Conservation (phyloP, 371 early-diverging fungal genomes). For the Haplosporangium sp. region DNA sequence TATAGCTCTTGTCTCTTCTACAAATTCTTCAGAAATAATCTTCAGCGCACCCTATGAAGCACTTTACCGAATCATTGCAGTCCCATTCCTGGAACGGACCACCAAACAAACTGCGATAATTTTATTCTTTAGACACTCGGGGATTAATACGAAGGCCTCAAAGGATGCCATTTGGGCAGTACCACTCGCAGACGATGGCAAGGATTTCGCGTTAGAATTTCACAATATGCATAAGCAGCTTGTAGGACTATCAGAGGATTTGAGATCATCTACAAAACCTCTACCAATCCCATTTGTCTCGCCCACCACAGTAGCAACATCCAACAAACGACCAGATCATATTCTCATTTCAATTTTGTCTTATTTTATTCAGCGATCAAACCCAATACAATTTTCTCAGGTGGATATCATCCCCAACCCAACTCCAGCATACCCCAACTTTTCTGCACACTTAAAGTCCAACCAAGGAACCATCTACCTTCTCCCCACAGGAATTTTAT, state of each 20-base stretch:
- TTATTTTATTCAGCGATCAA: slow-evolving; percentile 10
- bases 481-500: slow-evolving; percentile 42
- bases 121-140: slow-evolving; percentile 38
- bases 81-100: slow-evolving; percentile 48
- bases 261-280: slow-evolving; percentile 1
- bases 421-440: slow-evolving; percentile 31
- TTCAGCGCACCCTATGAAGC: slow-evolving; percentile 29
- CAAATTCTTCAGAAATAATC: slow-evolving; percentile 14
- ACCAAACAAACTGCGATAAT: slow-evolving; percentile 46
- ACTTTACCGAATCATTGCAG: slow-evolving; percentile 37
- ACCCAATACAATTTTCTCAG: background rate
- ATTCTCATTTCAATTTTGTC: slow-evolving; percentile 24
- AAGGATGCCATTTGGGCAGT: slow-evolving; percentile 54
- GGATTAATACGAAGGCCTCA: slow-evolving; percentile 2
- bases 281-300: slow-evolving; percentile 25
- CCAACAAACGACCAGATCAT: slow-evolving; percentile 28
- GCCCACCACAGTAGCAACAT: slow-evolving; percentile 1
- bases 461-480: slow-evolving; percentile 52
- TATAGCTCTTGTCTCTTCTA: slow-evolving; percentile 32
- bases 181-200: slow-evolving; percentile 49
- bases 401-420: slow-evolving; percentile 39
- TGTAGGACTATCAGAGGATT: slow-evolving; percentile 22
- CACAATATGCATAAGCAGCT: slow-evolving; percentile 16
- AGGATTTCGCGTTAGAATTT: slow-evolving; percentile 37
- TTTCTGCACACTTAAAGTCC: slow-evolving; percentile 47